Percentiles rank a stretch among this genome's conserved stretches.
These are phyloP conservation scores for Leucogyrophana mollusca DNA, from an alignment of 768 basidiomycete genomes.

Conservation along the genomic window DNA sequence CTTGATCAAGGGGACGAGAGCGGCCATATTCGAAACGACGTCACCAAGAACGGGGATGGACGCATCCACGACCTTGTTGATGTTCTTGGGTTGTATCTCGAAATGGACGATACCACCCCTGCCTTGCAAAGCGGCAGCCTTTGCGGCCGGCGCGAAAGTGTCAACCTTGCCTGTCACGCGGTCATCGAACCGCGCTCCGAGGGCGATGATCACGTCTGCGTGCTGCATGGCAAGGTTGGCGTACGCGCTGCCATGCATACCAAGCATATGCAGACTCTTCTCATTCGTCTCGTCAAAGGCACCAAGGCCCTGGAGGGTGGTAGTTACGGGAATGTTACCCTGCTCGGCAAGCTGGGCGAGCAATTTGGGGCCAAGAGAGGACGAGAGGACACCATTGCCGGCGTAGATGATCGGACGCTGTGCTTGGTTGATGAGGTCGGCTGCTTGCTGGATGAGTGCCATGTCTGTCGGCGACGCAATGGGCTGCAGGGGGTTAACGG, in stretches of 20 bases:
- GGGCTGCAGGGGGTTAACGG: slow-evolving; percentile 67
- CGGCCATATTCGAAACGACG: slow-evolving; percentile 77
- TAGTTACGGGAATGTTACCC: slow-evolving; percentile 96
- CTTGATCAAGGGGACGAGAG: slow-evolving; percentile 79
- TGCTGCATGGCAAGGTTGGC: slow-evolving; percentile 98
- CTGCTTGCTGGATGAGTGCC: slow-evolving; percentile 76
- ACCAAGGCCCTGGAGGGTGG: slow-evolving; percentile 94
- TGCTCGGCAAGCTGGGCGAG: slow-evolving; percentile 74
- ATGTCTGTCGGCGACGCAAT: slow-evolving; percentile 59
- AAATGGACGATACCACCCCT: slow-evolving; percentile 98
- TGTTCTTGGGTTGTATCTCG: slow-evolving; percentile 97
- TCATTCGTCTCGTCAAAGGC: slow-evolving; percentile 91
- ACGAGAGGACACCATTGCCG: slow-evolving; percentile 86
- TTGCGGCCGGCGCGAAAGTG: slow-evolving; percentile 88
- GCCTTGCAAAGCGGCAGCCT: slow-evolving; percentile 79
- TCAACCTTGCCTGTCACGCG: slow-evolving; percentile 93
- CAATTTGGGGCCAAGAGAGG: slow-evolving; percentile 77
- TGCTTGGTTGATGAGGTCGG: slow-evolving; percentile 87
- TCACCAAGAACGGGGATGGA: slow-evolving; percentile 93
- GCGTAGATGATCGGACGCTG: slow-evolving; percentile 91
- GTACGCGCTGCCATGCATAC: slow-evolving; percentile 98
- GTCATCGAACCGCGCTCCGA: slow-evolving; percentile 96
- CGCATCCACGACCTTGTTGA: slow-evolving; percentile 98
- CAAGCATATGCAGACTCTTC: slow-evolving; percentile 92
- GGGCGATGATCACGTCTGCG: slow-evolving; percentile 96